phyloP scores from a whole-genome alignment of 306 rosid species.

The Cucurbita pepo region DNA sequence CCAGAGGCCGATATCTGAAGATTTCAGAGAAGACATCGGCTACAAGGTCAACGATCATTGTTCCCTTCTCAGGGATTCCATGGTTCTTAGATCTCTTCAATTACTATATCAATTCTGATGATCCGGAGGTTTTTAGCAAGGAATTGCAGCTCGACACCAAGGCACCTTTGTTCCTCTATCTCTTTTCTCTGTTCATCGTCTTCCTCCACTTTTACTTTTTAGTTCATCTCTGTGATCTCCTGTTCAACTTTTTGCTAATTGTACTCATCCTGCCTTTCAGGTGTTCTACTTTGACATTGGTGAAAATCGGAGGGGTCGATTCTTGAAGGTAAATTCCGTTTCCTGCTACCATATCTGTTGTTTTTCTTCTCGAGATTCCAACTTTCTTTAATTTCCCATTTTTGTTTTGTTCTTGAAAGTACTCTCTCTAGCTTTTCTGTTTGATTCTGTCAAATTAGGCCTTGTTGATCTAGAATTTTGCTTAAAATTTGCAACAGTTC shows the following conservation, averaged over 20 bases:
- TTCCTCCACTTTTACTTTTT: not conserved
- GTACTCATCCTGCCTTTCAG: conserved; percentile 17
- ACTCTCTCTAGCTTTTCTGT: not conserved
- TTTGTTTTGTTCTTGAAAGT: no score
- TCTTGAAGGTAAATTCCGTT: conserved; percentile 58
- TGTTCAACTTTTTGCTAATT: not conserved
- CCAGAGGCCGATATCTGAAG: conserved; percentile 92
- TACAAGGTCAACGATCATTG: conserved; percentile 96
- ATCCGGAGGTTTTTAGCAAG: conserved; percentile 88
- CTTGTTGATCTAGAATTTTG: no score
- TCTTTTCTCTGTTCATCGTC: not conserved
- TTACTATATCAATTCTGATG: conserved; percentile 85
- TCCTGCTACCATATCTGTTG: not conserved
- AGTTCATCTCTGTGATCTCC: not conserved
- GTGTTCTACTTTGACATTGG: conserved; percentile 95
- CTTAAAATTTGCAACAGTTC: not conserved
- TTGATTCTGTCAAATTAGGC: no score
- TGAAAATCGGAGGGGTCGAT: conserved; percentile 98
- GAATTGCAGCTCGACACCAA: conserved; percentile 97
- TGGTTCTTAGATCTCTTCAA: conserved; percentile 98
- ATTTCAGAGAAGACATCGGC: conserved; percentile 97
- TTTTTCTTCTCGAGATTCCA: not conserved
- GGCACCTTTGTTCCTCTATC: conserved; percentile 13
- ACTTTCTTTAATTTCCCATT: not conserved
- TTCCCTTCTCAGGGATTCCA: conserved; percentile 88